Conservation (phyloP, 768 basidiomycete genomes). For the Lenzites betulinus region DNA sequence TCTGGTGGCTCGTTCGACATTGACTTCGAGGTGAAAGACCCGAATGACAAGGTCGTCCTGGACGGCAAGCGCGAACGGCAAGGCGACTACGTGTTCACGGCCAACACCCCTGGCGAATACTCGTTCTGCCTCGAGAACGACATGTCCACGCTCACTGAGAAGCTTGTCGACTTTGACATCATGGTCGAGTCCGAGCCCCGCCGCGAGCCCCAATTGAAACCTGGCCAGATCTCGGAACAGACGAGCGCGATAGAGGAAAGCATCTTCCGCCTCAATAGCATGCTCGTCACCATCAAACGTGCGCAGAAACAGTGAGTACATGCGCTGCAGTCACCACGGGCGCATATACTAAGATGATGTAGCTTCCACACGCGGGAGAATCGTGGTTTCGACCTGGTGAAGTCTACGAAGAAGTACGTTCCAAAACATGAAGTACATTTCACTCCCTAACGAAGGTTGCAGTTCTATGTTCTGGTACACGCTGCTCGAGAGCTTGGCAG, state of each 20-base stretch:
- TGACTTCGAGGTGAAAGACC: slow-evolving; percentile 91
- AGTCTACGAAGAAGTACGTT: slow-evolving; percentile 81
- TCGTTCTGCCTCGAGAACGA: slow-evolving; percentile 99
- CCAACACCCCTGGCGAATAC: slow-evolving; percentile 88
- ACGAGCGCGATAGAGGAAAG: slow-evolving; percentile 94
- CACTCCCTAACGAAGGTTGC: not conserved
- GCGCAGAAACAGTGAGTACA: slow-evolving; percentile 87
- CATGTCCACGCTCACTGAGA: slow-evolving; percentile 92
- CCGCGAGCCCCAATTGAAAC: slow-evolving; percentile 84
- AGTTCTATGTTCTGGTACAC: slow-evolving; percentile 96
- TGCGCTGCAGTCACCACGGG: not conserved
- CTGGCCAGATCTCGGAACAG: slow-evolving; percentile 87
- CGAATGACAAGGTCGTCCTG: slow-evolving; percentile 83
- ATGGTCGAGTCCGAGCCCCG: slow-evolving; percentile 98
- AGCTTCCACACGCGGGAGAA: slow-evolving; percentile 96
- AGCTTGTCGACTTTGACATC: slow-evolving; percentile 94
- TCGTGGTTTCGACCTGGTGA: slow-evolving; percentile 90
- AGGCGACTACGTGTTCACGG: slow-evolving; percentile 97
- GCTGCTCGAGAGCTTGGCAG: slow-evolving; percentile 72
- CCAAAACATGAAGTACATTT: not conserved
- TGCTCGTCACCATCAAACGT: slow-evolving; percentile 87
- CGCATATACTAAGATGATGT: not conserved
- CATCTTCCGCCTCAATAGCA: slow-evolving; percentile 85
- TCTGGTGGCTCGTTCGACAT: slow-evolving; percentile 97
- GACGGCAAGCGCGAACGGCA: slow-evolving; percentile 89